Conservation (phyloP, 1,284 basidiomycete species). For the Cryptococcus sp. region DNA sequence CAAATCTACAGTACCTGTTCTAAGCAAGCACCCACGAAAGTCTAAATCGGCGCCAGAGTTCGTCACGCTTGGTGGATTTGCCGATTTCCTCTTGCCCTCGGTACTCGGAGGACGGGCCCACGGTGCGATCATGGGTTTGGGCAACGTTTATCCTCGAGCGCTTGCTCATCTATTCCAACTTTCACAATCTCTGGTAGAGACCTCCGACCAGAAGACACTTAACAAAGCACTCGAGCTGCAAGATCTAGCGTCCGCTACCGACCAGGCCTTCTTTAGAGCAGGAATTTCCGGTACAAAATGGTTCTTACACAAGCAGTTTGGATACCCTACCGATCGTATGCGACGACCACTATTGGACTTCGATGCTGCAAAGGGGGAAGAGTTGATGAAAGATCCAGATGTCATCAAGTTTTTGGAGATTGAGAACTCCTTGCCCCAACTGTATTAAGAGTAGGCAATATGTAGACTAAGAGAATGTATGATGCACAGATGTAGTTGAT, state of each 20-base stretch:
- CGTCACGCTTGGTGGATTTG: conserved; percentile 70
- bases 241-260: conserved; percentile 70
- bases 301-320: conserved; percentile 62
- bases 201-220: conserved; percentile 54
- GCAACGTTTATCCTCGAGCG: conserved; percentile 66
- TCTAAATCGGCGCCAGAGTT: conserved; percentile 54
- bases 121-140: conserved; percentile 77
- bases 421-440: conserved; percentile 57
- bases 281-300: conserved; percentile 80
- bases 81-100: conserved; percentile 72
- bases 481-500: background rate
- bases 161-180: conserved; percentile 62
- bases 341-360: conserved; percentile 70
- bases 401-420: conserved; percentile 61
- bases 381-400: conserved; percentile 65
- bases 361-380: conserved; percentile 53
- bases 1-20: conserved; percentile 49
- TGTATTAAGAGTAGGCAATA: no score
- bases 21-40: conserved; percentile 63
- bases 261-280: conserved; percentile 70
- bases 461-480: background rate
- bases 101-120: conserved; percentile 56
- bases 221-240: conserved; percentile 69
- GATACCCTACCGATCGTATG: conserved; percentile 61
- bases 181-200: conserved; percentile 52